phyloP scores from a whole-genome alignment of 345 rosid species.

The Trapa bicornis region DNA sequence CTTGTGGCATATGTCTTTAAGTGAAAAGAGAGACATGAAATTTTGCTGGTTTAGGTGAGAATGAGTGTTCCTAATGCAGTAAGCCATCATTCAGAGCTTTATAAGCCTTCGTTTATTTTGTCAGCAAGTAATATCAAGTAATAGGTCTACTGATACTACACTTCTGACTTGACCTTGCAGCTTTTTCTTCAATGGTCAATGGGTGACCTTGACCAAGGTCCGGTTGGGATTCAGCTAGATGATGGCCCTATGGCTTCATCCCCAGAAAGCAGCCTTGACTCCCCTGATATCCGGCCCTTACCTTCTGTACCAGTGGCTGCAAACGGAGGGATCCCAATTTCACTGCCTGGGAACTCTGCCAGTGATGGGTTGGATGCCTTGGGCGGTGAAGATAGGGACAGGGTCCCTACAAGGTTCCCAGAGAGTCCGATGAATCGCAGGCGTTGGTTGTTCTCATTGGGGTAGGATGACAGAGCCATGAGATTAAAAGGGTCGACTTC shows the following conservation, averaged over 20 bases:
- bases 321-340: constrained; percentile 39
- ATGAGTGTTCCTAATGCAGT: not conserved
- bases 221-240: constrained; percentile 83
- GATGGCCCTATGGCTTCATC: constrained; percentile 77
- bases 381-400: constrained; percentile 95
- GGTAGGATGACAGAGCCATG: not conserved
- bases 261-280: constrained; percentile 93
- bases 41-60: too few relatives aligned
- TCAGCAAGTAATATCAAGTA: too few relatives aligned
- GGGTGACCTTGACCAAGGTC: constrained; percentile 50
- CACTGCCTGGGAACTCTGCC: constrained; percentile 73
- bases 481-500: not conserved
- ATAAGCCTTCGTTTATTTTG: not conserved
- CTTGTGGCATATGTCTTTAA: too few relatives aligned
- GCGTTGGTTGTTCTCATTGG: constrained; percentile 10
- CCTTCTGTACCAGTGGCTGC: constrained; percentile 53
- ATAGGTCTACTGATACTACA: too few relatives aligned
- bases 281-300: constrained; percentile 77
- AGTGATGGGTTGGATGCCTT: constrained; percentile 98
- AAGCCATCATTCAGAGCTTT: not conserved
- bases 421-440: constrained; percentile 58
- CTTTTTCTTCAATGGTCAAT: constrained; percentile 91
- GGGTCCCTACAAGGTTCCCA: constrained; percentile 64
- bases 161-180: too few relatives aligned
- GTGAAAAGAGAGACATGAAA: too few relatives aligned